Evolutionary conservation across 2,329 filamentous ascomycete species (phyloP), one percentile per base, ranked within the genome.

Genomic region (Cytospora piceae): DNA sequence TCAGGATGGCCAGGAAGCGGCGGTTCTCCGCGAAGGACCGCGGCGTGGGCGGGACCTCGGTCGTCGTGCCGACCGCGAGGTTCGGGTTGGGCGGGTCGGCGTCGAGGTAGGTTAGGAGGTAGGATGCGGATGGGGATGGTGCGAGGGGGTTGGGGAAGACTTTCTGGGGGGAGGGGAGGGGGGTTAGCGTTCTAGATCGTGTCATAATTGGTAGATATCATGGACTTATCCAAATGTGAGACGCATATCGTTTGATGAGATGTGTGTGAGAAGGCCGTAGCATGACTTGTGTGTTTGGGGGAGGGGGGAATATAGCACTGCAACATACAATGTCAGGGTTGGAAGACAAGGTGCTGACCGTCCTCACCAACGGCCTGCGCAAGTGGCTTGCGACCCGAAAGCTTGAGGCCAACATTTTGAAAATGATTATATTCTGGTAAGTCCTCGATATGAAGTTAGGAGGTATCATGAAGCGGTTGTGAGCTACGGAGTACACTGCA

Each of bases 31-130:
- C 77, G 72, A 91, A 88, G 27, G 85, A 83, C 49, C 79, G 76
- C 4, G 88, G 86, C 0, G 85, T 88, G 0, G 87, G 87, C 1
- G 87, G 87, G n/a, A 89, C 68, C 20, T 77, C 71, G 7, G 83
- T 84, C 0, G 86, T 84, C 2, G 81, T 85, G 58, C 88, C 88
- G 67, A 91, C 84, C 17, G 87, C 81, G 24, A 90, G 77, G 32
- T 74, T 73, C 7, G 78, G 73, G 4, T 78, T 83, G 0, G 87
- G 87, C 2, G 64, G 64, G 17, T 80, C 75, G 49, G 82, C 84
- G 46, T 85, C 80, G 65, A 90, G 85, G 69, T 86, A 85, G 52
- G 85, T 85, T 34, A 91, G 81, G 37, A 87, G 77, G 72, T 88
- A 81, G 1, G 77, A 77, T 0, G 58, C 17, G 49, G 79, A 77